A percentile compares a stretch with the other conserved stretches of the same genome.
phyloP scores from a whole-genome alignment of 805 yeast species.

The Barnettozyma vustinii region DNA sequence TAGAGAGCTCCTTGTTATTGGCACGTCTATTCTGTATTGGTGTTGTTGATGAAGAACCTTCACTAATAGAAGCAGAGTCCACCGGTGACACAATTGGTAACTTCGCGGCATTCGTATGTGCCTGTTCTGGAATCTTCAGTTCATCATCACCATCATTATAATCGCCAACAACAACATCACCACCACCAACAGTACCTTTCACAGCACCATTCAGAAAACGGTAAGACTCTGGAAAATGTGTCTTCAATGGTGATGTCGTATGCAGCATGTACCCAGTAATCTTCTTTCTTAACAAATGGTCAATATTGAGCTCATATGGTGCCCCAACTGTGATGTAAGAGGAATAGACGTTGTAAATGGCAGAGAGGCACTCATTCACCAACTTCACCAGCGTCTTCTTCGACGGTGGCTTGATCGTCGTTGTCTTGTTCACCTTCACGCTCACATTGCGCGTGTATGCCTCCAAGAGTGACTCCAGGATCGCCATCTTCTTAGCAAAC shows the following conservation, averaged over 20 bases:
- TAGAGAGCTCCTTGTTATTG: constrained; percentile 18
- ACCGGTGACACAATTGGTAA: background rate
- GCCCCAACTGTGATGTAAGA: constrained; percentile 62
- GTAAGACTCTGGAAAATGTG: constrained; percentile 8
- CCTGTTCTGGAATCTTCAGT: constrained; percentile 1
- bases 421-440: constrained; percentile 8
- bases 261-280: constrained; percentile 37
- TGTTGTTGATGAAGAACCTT: background rate
- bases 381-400: constrained; percentile 32
- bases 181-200: background rate
- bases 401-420: constrained; percentile 10
- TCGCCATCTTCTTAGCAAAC: constrained; percentile 41
- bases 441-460: constrained; percentile 16
- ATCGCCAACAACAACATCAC: background rate
- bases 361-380: constrained; percentile 51
- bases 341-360: constrained; percentile 59
- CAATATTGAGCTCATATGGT: constrained; percentile 66
- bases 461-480: constrained; percentile 37
- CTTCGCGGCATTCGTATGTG: background rate
- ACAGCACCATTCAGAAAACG: background rate
- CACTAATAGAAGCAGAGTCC: background rate
- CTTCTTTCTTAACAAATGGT: constrained; percentile 42
- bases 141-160: constrained; percentile 1
- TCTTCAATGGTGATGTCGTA: constrained; percentile 31
- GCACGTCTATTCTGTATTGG: constrained; percentile 5